Evolutionary conservation across 257 asterid genomes (phyloP), one percentile per base, ranked within the genome.

Genomic region (Capsicum chinense): DNA sequence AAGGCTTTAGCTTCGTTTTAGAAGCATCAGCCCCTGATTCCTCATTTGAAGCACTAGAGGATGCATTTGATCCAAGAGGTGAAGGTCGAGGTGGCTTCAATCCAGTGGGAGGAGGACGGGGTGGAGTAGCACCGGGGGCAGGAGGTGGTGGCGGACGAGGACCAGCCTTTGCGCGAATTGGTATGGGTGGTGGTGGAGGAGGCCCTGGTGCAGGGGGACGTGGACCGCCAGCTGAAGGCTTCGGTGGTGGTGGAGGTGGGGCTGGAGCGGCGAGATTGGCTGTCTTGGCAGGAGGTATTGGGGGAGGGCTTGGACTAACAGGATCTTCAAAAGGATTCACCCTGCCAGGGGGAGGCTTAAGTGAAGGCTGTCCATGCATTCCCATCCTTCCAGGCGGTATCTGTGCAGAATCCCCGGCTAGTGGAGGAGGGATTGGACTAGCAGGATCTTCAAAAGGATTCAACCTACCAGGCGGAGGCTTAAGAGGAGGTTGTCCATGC

Each of bases 1-100:
- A 95, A 54, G 99, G 99, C 91, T 95, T 95, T 90, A 95, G 88
- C 89, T 95, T 95, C 42, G 97, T 58, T 89, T 92, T 94, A 84
- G 89, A 85, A 81, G 86, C 84, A 80, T 89, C 95, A 52, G 87
- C 90, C 79, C 88, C 92, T 67, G 84, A 86, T 39, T 83, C 93
- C 80, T 89, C 93, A 63, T 54, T 60, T 2, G 91, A 68, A 60
- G 80, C 74, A 69, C 91, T 86, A 66, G 88, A 52, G 58, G 94
- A 89, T 47, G 91, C 85, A 78, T 79, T 87, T 84, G 90, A 90
- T 26, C 91, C 97, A 50, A 88, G 86, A 60, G 93, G 92, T 6
- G 79, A 84, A 85, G 89, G 89, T 50, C 88, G 92, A 58, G 92
- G 92, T 16, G 92, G 92, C 86, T 87, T 92, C 71, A 86, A 83